phyloP scores from a whole-genome alignment of 257 asterid species.

The Scutellaria minor region DNA sequence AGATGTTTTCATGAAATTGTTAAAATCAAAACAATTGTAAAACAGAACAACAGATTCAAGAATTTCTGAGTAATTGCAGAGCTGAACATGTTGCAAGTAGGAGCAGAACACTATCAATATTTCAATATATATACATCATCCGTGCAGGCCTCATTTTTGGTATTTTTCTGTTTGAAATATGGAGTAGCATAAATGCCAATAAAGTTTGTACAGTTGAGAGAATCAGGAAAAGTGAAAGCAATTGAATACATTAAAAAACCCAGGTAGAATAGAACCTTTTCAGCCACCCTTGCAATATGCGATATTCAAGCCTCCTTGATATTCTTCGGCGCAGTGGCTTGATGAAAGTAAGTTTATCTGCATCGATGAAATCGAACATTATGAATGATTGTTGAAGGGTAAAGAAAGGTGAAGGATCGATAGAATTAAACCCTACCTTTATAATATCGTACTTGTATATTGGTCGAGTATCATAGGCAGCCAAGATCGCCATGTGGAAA shows the following conservation, averaged over 20 bases:
- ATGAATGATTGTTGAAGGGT: not conserved
- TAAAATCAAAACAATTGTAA: too few relatives aligned
- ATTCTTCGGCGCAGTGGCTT: conserved; percentile 43
- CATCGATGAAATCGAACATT: conserved; percentile 16
- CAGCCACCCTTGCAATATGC: conserved; percentile 48
- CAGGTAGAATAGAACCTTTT: conserved; percentile 10
- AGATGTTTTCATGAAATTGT: not conserved
- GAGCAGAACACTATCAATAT: too few relatives aligned
- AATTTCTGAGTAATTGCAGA: not conserved
- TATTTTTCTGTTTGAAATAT: not conserved
- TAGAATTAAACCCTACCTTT: conserved; percentile 49
- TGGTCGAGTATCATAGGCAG: conserved; percentile 58
- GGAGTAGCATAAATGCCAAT: not conserved
- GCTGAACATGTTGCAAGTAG: not conserved
- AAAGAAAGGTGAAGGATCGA: not conserved
- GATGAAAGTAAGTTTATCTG: conserved; percentile 77
- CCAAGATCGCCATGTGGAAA: conserved; percentile 77
- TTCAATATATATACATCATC: too few relatives aligned
- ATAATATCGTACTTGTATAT: conserved; percentile 56
- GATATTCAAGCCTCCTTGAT: conserved; percentile 28
- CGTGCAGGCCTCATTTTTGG: not conserved
- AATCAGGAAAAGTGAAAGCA: not conserved
- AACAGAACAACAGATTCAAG: not conserved
- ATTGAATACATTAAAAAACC: not conserved
- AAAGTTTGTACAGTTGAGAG: not conserved